Conservation (phyloP, 1,284 basidiomycete species). For the Paramarasmius palmivorus region DNA sequence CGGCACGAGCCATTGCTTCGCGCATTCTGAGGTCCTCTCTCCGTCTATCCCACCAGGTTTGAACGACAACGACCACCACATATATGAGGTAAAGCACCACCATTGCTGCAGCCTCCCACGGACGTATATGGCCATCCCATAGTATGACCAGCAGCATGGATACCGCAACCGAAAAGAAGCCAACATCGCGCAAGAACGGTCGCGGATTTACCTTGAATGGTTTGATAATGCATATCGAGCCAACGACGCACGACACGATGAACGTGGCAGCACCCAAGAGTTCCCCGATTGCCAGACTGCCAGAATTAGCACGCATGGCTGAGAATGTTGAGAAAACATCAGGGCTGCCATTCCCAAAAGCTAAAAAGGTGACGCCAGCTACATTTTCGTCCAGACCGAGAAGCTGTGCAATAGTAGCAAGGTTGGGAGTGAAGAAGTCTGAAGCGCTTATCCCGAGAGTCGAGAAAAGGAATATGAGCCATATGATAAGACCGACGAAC, state of each 20-base stretch:
- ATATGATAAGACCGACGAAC: conserved; percentile 66
- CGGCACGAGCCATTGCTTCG: conserved; percentile 58
- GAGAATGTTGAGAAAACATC: conserved; percentile 95
- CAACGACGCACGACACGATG: conserved; percentile 94
- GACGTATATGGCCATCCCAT: conserved; percentile 73
- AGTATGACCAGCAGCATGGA: conserved; percentile 74
- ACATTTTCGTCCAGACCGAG: conserved; percentile 88
- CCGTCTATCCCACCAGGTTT: conserved; percentile 75
- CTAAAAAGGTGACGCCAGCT: conserved; percentile 91
- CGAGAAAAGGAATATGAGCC: conserved; percentile 85
- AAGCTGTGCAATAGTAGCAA: conserved; percentile 80
- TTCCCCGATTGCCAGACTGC: conserved; percentile 92
- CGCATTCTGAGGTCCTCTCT: conserved; percentile 43
- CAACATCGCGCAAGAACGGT: conserved; percentile 90
- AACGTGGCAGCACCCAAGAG: conserved; percentile 94
- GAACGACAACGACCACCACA: conserved; percentile 74
- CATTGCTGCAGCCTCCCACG: conserved; percentile 77
- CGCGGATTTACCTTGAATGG: conserved; percentile 83
- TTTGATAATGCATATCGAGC: conserved; percentile 93
- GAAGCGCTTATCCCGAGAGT: conserved; percentile 90
- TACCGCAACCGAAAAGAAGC: conserved; percentile 89
- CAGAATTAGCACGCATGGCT: conserved; percentile 85
- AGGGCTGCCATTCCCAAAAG: conserved; percentile 92
- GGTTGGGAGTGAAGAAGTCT: conserved; percentile 95
- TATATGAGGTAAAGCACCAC: conserved; percentile 80